These are phyloP conservation scores for Sphaerulina vaccinii DNA, from an alignment of 2,329 filamentous ascomycete genomes.

Conservation along the genomic window DNA sequence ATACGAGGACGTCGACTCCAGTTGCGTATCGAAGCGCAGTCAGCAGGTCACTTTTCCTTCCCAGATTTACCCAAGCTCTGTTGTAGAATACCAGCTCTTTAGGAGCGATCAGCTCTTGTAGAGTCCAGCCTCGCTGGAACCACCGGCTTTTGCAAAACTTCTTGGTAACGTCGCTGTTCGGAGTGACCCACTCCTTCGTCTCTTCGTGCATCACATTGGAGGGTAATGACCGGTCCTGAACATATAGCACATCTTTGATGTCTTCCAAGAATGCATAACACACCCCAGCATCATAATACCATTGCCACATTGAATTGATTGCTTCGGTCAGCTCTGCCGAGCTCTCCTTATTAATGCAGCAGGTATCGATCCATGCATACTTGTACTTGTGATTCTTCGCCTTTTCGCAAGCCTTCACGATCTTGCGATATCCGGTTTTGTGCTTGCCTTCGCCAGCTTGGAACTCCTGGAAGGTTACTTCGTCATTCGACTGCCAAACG, in stretches of 20 bases:
- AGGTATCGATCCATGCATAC: constrained; percentile 41
- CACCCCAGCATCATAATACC: constrained; percentile 34
- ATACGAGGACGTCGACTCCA: constrained; percentile 22
- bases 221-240: not conserved
- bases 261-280: constrained; percentile 37
- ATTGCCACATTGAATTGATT: no score
- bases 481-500: constrained; percentile 16
- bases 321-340: no score
- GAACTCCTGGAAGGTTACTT: constrained; percentile 20
- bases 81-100: constrained; percentile 8
- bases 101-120: constrained; percentile 20
- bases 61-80: not conserved
- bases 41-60: constrained; percentile 12
- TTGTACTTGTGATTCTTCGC: constrained; percentile 24
- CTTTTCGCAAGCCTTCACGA: constrained; percentile 13
- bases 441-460: not conserved
- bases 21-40: constrained; percentile 29
- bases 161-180: not conserved
- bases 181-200: constrained; percentile 13
- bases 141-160: not conserved
- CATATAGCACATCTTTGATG: not conserved
- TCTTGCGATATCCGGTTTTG: constrained; percentile 18
- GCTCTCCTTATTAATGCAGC: no score
- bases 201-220: constrained; percentile 2
- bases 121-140: constrained; percentile 22